Conservation (phyloP, 2,329 filamentous ascomycete species). For the Alternaria ventricosa region DNA sequence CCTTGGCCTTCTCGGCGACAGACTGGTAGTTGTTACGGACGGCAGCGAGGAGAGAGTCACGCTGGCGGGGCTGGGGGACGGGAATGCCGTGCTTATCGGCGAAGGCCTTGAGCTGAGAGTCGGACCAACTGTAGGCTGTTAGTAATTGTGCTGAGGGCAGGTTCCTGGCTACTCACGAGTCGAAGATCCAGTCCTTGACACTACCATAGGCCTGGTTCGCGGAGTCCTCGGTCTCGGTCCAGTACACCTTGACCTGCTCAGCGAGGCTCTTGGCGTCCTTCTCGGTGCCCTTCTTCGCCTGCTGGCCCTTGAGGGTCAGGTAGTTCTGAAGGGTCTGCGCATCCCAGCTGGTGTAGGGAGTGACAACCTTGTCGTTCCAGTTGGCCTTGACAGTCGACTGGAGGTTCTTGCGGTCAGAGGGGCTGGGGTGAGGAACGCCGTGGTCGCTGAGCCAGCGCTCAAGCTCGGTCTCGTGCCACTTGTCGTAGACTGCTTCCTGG, state of each 20-base stretch:
- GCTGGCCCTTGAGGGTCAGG: constrained; percentile 72
- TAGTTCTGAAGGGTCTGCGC: constrained; percentile 70
- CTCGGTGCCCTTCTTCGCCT: constrained; percentile 70
- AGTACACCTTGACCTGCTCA: constrained; percentile 72
- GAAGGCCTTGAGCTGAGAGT: constrained; percentile 92
- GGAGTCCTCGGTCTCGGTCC: constrained; percentile 81
- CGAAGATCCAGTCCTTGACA: constrained; percentile 90
- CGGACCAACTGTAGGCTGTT: constrained; percentile 73
- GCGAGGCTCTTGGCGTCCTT: constrained; percentile 73
- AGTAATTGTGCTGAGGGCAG: constrained; percentile 31
- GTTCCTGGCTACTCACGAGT: constrained; percentile 60
- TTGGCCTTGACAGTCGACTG: constrained; percentile 87
- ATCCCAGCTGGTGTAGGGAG: constrained; percentile 81
- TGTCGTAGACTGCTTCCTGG: constrained; percentile 80
- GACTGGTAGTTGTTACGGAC: constrained; percentile 82
- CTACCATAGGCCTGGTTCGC: constrained; percentile 73
- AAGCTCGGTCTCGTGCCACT: constrained; percentile 97
- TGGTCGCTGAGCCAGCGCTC: constrained; percentile 96
- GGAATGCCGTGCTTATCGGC: constrained; percentile 87
- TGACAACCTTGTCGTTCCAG: constrained; percentile 79
- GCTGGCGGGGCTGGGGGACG: constrained; percentile 83
- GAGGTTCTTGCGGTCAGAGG: constrained; percentile 93
- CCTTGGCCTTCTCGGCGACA: constrained; percentile 74
- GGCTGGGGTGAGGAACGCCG: constrained; percentile 86
- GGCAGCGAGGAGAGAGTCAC: constrained; percentile 80